phyloP scores from a whole-genome alignment of 2,329 filamentous ascomycete genomes.

The Colletotrichum neosansevieriae region DNA sequence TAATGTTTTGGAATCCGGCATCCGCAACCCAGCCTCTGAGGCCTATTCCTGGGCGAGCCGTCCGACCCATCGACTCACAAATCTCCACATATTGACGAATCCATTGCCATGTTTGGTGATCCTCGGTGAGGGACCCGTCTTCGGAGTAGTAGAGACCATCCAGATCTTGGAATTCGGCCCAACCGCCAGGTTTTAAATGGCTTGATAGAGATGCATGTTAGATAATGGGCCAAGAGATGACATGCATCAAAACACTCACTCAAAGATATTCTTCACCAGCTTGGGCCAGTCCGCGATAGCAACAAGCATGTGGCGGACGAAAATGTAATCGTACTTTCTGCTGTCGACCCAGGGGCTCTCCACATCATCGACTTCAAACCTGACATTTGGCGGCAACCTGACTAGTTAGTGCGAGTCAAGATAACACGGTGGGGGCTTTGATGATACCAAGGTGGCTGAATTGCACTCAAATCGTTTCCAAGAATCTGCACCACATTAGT shows the following conservation, averaged over 20 bases:
- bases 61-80: neutral
- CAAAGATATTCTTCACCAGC: slow-evolving; percentile 43
- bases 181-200: slow-evolving; percentile 45
- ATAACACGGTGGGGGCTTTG: rapidly evolving
- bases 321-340: slow-evolving; percentile 51
- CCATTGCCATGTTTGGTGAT: neutral
- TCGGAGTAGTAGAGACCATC: neutral
- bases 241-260: slow-evolving; percentile 31
- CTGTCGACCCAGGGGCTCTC: slow-evolving; percentile 46
- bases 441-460: slow-evolving; percentile 47
- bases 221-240: neutral
- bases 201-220: slow-evolving; percentile 32
- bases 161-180: slow-evolving; percentile 4
- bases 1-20: neutral
- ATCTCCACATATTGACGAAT: neutral
- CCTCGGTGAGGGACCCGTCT: neutral
- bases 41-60: neutral
- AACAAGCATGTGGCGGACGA: slow-evolving; percentile 49
- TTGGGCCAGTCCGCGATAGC: slow-evolving; percentile 49
- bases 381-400: slow-evolving; percentile 49
- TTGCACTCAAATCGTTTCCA: slow-evolving; percentile 48
- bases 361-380: slow-evolving; percentile 53
- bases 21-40: neutral
- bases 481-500: slow-evolving; percentile 47
- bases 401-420: neutral